phyloP scores from a whole-genome alignment of 441 rosid genomes.

The Erodium moschatum region DNA sequence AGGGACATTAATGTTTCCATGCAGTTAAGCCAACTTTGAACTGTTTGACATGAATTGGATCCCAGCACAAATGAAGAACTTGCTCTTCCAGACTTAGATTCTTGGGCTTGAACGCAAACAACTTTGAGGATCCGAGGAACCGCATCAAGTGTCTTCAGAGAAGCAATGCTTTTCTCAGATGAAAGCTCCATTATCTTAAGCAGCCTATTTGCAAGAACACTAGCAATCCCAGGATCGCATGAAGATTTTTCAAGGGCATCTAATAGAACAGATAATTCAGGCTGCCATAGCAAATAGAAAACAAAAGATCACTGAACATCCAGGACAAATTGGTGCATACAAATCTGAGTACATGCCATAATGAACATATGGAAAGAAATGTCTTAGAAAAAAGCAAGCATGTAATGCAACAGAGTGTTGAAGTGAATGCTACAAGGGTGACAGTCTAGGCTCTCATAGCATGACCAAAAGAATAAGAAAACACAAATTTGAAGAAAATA shows the following conservation, averaged over 20 bases:
- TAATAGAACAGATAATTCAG: conserved; percentile 64
- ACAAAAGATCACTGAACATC: conserved; percentile 1
- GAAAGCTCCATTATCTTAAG: conserved; percentile 63
- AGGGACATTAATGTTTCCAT: conserved; percentile 57
- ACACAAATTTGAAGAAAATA: conserved; percentile 8
- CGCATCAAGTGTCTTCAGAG: conserved; percentile 64
- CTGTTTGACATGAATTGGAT: conserved; percentile 31
- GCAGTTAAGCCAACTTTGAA: conserved; percentile 49
- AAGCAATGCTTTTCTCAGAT: conserved; percentile 58
- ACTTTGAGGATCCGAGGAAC: conserved; percentile 70
- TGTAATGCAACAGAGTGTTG: not conserved
- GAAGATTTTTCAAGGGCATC: conserved; percentile 88
- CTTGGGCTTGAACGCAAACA: conserved; percentile 67
- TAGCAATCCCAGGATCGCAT: conserved; percentile 54
- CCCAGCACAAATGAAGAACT: conserved; percentile 27
- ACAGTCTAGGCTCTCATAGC: not conserved
- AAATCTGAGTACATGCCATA: not conserved
- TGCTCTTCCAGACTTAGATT: conserved; percentile 35
- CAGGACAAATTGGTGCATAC: conserved; percentile 2
- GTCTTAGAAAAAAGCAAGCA: too few species aligned
- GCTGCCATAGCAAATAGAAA: conserved; percentile 44
- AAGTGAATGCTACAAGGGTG: not conserved
- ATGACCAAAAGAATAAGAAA: not conserved
- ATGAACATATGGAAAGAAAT: too few species aligned
- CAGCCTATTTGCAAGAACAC: conserved; percentile 60